These are phyloP conservation scores for Parathielavia hyrcaniae DNA, from an alignment of 495 filamentous ascomycete species.

Conservation along the genomic window DNA sequence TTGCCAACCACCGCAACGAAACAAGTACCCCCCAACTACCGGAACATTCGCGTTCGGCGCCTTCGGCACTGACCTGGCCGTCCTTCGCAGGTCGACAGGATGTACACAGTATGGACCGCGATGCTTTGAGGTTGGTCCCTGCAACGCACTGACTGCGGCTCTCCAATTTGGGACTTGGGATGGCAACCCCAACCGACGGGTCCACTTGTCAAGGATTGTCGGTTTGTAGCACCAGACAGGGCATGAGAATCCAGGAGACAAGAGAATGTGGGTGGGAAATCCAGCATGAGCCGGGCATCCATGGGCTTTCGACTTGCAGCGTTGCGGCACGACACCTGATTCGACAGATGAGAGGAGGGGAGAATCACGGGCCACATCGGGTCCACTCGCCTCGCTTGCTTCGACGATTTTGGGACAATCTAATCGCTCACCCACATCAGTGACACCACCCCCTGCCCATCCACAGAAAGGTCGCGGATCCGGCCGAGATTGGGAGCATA, in stretches of 20 bases:
- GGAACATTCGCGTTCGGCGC: neutral
- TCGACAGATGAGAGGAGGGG: neutral
- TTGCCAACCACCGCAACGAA: too few species aligned
- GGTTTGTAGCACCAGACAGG: too few species aligned
- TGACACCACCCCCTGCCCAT: neutral
- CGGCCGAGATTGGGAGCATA: neutral
- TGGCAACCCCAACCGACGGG: neutral
- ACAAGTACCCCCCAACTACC: too few species aligned
- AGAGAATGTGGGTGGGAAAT: conserved; percentile 16
- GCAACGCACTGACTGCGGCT: neutral
- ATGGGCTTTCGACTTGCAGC: conserved; percentile 1
- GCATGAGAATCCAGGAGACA: neutral
- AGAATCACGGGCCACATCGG: conserved; percentile 8
- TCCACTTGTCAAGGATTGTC: too few species aligned
- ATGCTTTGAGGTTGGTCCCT: neutral
- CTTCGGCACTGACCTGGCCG: neutral
- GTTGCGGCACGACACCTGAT: conserved; percentile 9
- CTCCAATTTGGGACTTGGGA: neutral
- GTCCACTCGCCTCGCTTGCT: conserved; percentile 18
- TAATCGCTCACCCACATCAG: conserved; percentile 9
- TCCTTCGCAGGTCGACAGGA: neutral
- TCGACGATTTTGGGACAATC: conserved; percentile 20
- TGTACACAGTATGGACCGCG: neutral
- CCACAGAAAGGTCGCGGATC: neutral
- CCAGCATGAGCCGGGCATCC: conserved; percentile 11